Evolutionary conservation across 345 rosid genomes (phyloP).

Genomic region (Balakata baccata): DNA sequence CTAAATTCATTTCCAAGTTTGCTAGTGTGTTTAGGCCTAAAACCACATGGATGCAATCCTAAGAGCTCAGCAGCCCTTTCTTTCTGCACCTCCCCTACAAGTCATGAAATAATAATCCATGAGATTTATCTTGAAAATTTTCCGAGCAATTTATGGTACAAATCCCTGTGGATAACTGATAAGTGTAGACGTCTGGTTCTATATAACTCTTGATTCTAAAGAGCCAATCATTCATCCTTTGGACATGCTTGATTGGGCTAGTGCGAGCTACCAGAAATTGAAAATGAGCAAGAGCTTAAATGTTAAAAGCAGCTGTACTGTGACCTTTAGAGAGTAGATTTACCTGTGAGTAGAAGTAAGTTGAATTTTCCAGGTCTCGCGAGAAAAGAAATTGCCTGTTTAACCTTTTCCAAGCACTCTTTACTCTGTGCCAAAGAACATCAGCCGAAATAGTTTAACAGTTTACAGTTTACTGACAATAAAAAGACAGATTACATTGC

Average conservation of each 20-base stretch:
- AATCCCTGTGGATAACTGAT: no score
- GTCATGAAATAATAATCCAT: no score
- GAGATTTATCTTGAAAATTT: no score
- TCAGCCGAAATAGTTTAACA: not conserved
- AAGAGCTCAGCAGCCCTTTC: slow-evolving; percentile 73
- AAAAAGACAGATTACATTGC: not conserved
- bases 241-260: not conserved
- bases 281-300: not conserved
- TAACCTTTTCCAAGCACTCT: slow-evolving; percentile 81
- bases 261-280: not conserved
- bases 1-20: slow-evolving; percentile 88
- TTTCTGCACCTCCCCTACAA: slow-evolving; percentile 81
- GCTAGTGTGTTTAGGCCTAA: slow-evolving; percentile 76
- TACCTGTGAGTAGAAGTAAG: slow-evolving; percentile 91
- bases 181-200: no score
- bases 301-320: not conserved
- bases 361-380: slow-evolving; percentile 40
- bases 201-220: not conserved
- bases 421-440: slow-evolving; percentile 52
- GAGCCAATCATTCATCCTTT: not conserved
- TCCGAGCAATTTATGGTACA: no score
- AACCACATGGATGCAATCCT: slow-evolving; percentile 67
- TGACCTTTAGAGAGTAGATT: not conserved
- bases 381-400: slow-evolving; percentile 63
- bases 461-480: slow-evolving; percentile 1